A percentile compares a stretch with the other conserved stretches of the same genome.
Conservation (phyloP, 169 alveolate genomes). For the Plasmodium malariae region DNA sequence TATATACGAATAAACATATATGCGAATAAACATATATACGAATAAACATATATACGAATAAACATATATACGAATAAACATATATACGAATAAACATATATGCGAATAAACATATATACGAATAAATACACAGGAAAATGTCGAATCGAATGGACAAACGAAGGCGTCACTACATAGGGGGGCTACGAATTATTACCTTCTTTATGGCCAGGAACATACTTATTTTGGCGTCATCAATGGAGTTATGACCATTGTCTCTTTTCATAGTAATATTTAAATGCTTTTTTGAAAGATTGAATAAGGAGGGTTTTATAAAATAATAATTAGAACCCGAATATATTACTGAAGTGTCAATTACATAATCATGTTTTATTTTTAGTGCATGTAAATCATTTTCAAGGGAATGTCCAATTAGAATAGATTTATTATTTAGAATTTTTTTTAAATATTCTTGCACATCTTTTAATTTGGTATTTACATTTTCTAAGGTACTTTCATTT, state of each 20-base stretch:
- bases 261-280: conserved; percentile 75
- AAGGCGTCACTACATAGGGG: too few relatives aligned
- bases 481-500: conserved; percentile 69
- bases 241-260: conserved; percentile 79
- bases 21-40: not conserved
- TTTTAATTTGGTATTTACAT: conserved; percentile 67
- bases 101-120: not conserved
- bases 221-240: conserved; percentile 77
- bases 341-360: conserved; percentile 78
- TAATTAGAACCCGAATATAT: conserved; percentile 34
- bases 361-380: conserved; percentile 57
- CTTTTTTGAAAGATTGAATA: conserved; percentile 52
- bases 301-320: conserved; percentile 50
- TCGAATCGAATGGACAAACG: too few relatives aligned
- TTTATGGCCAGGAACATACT: conserved; percentile 80
- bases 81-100: conserved; percentile 4
- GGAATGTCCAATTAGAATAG: conserved; percentile 80
- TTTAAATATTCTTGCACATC: conserved; percentile 75
- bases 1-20: not conserved
- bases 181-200: conserved; percentile 36
- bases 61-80: not conserved
- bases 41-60: not conserved
- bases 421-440: conserved; percentile 65
- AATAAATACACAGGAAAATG: too few relatives aligned
- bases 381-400: conserved; percentile 79